These are phyloP conservation scores for Neurospora tetrasperma DNA, from an alignment of 495 filamentous ascomycete species.

Conservation along the genomic window DNA sequence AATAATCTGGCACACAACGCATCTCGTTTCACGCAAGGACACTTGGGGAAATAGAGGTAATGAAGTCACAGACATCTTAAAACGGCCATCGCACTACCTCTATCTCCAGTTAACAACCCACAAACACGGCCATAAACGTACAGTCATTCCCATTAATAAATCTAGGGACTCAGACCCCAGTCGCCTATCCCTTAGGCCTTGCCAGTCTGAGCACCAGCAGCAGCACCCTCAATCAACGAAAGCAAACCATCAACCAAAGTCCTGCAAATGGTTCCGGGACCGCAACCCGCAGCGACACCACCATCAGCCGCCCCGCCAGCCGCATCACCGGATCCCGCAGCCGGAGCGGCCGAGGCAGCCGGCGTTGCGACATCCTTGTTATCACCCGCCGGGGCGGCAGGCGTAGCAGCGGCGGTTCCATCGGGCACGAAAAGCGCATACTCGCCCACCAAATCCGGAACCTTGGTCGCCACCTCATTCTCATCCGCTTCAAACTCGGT, in stretches of 20 bases:
- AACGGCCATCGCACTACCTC: no score
- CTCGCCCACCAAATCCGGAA: slow-evolving; percentile 25
- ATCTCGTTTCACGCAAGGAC: no score
- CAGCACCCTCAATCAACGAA: neutral
- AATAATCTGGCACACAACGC: no score
- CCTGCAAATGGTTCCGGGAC: slow-evolving; percentile 3
- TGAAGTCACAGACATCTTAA: no score
- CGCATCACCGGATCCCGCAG: slow-evolving; percentile 4
- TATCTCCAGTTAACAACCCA: neutral
- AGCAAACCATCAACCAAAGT: slow-evolving; percentile 5
- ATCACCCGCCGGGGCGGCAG: slow-evolving; percentile 6
- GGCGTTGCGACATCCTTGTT: neutral
- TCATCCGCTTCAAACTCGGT: slow-evolving; percentile 36
- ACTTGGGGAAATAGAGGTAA: no score
- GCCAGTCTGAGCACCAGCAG: neutral
- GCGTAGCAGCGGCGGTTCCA: neutral
- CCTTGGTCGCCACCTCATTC: slow-evolving; percentile 28
- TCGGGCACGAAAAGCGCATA: slow-evolving; percentile 29
- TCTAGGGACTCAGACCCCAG: neutral
- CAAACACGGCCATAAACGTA: neutral
- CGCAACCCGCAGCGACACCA: slow-evolving; percentile 1
- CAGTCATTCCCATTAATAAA: neutral
- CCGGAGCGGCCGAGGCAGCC: slow-evolving; percentile 3
- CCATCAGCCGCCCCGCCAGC: neutral
- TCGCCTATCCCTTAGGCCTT: neutral